Percentiles rank a stretch among this genome's conserved stretches.
Conservation (phyloP, 176 grass and related monocot species). For the Tillandsia fasciculata region DNA sequence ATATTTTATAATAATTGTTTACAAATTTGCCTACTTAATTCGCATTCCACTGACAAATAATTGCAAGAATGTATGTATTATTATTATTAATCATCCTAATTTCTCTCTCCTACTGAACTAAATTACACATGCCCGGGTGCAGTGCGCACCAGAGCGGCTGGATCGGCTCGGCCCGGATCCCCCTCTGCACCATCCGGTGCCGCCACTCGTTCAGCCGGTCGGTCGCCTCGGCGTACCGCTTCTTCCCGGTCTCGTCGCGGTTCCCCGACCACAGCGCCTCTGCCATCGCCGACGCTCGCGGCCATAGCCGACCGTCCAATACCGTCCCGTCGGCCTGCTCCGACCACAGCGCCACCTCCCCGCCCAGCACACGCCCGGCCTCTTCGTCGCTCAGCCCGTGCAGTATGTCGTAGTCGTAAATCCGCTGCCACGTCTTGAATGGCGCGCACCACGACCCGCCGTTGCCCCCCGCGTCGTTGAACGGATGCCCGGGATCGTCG, state of each 20-base stretch:
- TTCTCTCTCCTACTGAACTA: constrained; percentile 27
- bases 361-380: constrained; percentile 54
- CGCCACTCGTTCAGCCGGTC: constrained; percentile 67
- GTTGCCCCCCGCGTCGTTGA: constrained; percentile 76
- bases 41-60: no score
- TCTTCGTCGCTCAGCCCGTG: constrained; percentile 67
- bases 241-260: constrained; percentile 51
- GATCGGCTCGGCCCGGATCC: constrained; percentile 73
- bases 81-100: no score
- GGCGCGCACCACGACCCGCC: constrained; percentile 95
- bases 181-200: constrained; percentile 66
- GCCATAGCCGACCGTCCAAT: constrained; percentile 70
- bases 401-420: constrained; percentile 96
- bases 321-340: constrained; percentile 71
- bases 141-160: constrained; percentile 74
- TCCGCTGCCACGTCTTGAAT: constrained; percentile 88
- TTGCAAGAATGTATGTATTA: no score
- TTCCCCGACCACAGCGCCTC: constrained; percentile 92
- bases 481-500: constrained; percentile 46
- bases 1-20: no score
- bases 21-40: no score
- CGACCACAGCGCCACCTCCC: constrained; percentile 93
- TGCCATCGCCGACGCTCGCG: constrained; percentile 54
- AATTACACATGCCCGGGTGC: constrained; percentile 72
- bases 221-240: constrained; percentile 66